Evolutionary conservation across 1,139 yeast species (phyloP), one percentile per base, ranked within the genome.

Genomic region (Kodamaea ohmeri): DNA sequence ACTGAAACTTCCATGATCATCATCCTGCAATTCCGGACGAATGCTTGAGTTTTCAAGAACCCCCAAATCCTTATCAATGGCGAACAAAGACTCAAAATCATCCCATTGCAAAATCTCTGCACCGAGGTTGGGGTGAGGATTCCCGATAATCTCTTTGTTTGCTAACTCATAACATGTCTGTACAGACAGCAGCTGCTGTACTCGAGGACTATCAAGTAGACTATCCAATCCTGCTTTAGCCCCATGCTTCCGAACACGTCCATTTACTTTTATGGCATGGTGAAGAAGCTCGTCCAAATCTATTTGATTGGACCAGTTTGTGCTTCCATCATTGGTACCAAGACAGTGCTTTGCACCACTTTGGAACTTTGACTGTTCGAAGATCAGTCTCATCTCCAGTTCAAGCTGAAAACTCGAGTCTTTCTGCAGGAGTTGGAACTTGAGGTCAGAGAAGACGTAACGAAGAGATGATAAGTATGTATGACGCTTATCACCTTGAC

Each of bases 381-480:
- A 34, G n/a, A 38, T 35, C 33, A 36, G 36, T 6, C 34, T 40
- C 13, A 42, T 39, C 9, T 40, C 38, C 5, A 39, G 35, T 12
- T 38, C 37, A 8, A 42, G 25, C 33, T 18, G 27, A 22, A 43
- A 44, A 6, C 39, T 29, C 19, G 68, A 47, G 15, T 73, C 70
- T 39, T 71, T 60, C 1, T 57, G 32, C 13, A 58, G 60, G 37
- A 92, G 66, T 45, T 88, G 81, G 42, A 57, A 70, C 25, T 60
- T 62, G 22, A 86, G 76, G 50, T 86, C 94, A 21, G 70, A 67
- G 62, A 85, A 72, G 12, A 88, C 65, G 32, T 74, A 76, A 39
- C 71, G 69, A 29, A 89, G 73, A 4, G 89, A 82, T 1, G 76
- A 67, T 11, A 83, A 62, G 44, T 71, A 73, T 13, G 21, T 30